Percentiles rank a stretch among this genome's conserved stretches.
phyloP scores from a whole-genome alignment of 1,284 basidiomycete genomes.

The Ganoderma meredithae region DNA sequence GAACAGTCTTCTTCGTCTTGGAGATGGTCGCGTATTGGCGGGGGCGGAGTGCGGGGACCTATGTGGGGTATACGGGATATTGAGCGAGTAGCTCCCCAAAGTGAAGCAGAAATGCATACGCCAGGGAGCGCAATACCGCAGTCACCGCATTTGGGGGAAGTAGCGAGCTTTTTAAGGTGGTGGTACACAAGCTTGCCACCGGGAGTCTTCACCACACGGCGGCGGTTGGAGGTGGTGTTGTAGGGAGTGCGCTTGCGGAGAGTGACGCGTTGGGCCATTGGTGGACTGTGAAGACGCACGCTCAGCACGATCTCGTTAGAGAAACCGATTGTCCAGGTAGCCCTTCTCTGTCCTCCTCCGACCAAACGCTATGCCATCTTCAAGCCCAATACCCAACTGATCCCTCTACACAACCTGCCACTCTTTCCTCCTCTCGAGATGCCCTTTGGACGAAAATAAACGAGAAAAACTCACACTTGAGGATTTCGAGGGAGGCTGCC shows the following conservation, averaged over 20 bases:
- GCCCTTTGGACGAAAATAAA: background rate
- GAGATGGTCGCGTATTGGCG: conserved; percentile 93
- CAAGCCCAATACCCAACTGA: background rate
- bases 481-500: conserved; percentile 31
- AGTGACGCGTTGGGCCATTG: conserved; percentile 99
- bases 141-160: conserved; percentile 97
- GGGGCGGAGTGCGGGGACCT: conserved; percentile 94
- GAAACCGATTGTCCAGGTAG: conserved; percentile 8
- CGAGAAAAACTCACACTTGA: conserved; percentile 35
- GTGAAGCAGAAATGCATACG: conserved; percentile 59
- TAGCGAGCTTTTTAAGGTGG: conserved; percentile 87
- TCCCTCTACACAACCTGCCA: background rate
- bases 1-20: conserved; percentile 95
- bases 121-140: conserved; percentile 92
- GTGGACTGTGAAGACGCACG: conserved; percentile 31
- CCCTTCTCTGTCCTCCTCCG: background rate
- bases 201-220: conserved; percentile 97
- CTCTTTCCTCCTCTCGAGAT: background rate
- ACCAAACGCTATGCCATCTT: background rate
- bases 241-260: conserved; percentile 99
- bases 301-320: conserved; percentile 22
- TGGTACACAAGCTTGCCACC: conserved; percentile 93
- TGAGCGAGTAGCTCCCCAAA: background rate
- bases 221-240: conserved; percentile 97
- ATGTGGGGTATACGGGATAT: background rate